Base-by-base conservation (phyloP, 192 early-diverging fungal species). In the Helicostylum pulchrum region DNA sequence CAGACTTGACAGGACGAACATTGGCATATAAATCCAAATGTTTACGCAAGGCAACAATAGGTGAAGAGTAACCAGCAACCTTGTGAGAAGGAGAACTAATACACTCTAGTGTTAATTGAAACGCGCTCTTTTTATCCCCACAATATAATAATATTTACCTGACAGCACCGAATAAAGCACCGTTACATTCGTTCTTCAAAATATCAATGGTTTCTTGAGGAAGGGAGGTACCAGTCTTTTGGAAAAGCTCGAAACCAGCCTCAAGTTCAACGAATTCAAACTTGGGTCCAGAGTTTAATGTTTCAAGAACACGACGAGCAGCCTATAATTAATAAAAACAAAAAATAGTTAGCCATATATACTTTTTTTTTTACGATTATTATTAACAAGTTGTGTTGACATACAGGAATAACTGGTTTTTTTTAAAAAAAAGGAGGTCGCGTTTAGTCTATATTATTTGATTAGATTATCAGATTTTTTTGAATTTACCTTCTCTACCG, bases 41-140 rank as follows among this genome's bases (percentile, higher is more conserved):
- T 80, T 97, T 99, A 65, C 97, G 83, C 63, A 99, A 81, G 9
- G 91, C 95, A 39, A 99, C 97, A 61, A 99, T 99, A 20, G 97
- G 97, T 7, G 94, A 96, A 34, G 94, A 95, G 78, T 99, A 99
- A 44, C 97, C 97, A 4, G 89, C 94, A 19, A 97, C 97, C 80
- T 93, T 96, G 83, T 96, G 95, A 19, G 94, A 96, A 31, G 97
- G 97, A 54, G 96, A 99, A 80, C 94, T 69, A 15, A 57, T 51
- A 11, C 14, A 47, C 17, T 15, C n/a, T 44, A 19, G 2, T 9
- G 17, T 42, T 21, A n/a, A 31, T n/a, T n/a, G 15, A 34, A 58
- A 20, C 12, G 11, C 11, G 14, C 26, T 7, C 11, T 3, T 20
- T 19, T 62, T 47, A 4, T 26, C 39, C 26, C n/a, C 14, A 12